Percentiles rank a stretch among this genome's conserved stretches.
phyloP scores from a whole-genome alignment of 2,329 filamentous ascomycete species.

The Plectosphaerella sp. region DNA sequence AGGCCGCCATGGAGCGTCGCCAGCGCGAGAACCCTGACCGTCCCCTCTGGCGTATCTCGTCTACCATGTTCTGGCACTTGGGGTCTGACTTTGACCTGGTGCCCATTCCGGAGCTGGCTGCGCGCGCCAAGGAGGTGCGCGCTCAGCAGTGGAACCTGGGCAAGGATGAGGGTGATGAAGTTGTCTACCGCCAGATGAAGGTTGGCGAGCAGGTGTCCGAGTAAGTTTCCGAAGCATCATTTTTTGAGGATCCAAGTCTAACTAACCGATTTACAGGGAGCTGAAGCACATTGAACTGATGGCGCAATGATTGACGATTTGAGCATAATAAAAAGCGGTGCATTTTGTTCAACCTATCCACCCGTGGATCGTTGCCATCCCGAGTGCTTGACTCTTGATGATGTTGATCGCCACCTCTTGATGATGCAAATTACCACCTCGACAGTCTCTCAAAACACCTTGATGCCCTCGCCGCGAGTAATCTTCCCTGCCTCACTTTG shows the following conservation, averaged over 20 bases:
- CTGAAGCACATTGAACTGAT: slow-evolving; percentile 50
- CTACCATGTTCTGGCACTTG: slow-evolving; percentile 58
- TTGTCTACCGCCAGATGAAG: slow-evolving; percentile 48
- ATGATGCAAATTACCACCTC: no score
- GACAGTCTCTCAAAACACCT: no score
- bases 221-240: slow-evolving; percentile 30
- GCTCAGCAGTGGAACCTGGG: slow-evolving; percentile 43
- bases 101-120: slow-evolving; percentile 44
- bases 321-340: slow-evolving; percentile 1
- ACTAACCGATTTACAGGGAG: slow-evolving; percentile 27
- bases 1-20: slow-evolving; percentile 40
- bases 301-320: slow-evolving; percentile 23
- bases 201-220: slow-evolving; percentile 55
- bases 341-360: not conserved
- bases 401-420: no score
- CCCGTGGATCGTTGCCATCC: no score
- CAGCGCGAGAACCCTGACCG: slow-evolving; percentile 36
- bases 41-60: slow-evolving; percentile 53
- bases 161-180: slow-evolving; percentile 47
- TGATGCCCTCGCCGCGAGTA: no score
- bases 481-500: no score
- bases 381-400: no score
- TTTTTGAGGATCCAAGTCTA: not conserved
- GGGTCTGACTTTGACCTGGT: slow-evolving; percentile 50
- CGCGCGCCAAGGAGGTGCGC: slow-evolving; percentile 38